Base-by-base conservation (phyloP, 2,329 filamentous ascomycete genomes). In the Aspergillus sojae region DNA sequence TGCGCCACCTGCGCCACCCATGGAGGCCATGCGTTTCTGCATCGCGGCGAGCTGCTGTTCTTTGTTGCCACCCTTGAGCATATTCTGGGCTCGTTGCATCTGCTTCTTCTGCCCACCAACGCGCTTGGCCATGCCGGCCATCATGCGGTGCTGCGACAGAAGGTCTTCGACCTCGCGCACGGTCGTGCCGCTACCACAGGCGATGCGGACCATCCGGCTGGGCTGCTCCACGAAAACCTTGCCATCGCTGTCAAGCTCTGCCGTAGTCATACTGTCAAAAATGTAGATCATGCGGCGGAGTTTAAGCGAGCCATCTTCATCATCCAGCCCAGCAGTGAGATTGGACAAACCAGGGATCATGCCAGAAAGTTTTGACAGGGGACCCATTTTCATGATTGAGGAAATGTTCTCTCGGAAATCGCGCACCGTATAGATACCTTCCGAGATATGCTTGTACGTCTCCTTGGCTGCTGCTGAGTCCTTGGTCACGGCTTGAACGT, bases 301-400 rank as follows among this genome's bases (percentile, higher is more conserved):
- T 80, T 98, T 97, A 72, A 90, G 83, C 60, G 89, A 89, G n/a
- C 94, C 94, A 74, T 98, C 95, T 74, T 98, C 94, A 75, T 99
- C 96, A 75, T 98, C 94, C 87, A 98, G 95, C 45, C 93, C 93
- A 59, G 92, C 90, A 88, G 97, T 98, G 85, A 98, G 90, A 74
- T 91, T 91, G 70, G 91, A 91, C 78, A 99, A 90, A 32, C 95
- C 95, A 0, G 95, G 95, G 67, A 99, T 98, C 95, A 99, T 99
- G 72, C 94, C 93, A 0, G 94, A 96, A 88, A 99, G 96, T 78
- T 99, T 98, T 21, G 92, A 96, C 1, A 99, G 82, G 0, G 95
- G 95, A 0, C 95, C 95, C 95, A 99, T 98, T 82, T 99, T 99
- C 93, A 98, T 97, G 74, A 99, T 97, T 74, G 98, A 98, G 63